Evolutionary conservation across 805 yeast species (phyloP), one percentile per base, ranked within the genome.

Genomic region (Candida insectorum): DNA sequence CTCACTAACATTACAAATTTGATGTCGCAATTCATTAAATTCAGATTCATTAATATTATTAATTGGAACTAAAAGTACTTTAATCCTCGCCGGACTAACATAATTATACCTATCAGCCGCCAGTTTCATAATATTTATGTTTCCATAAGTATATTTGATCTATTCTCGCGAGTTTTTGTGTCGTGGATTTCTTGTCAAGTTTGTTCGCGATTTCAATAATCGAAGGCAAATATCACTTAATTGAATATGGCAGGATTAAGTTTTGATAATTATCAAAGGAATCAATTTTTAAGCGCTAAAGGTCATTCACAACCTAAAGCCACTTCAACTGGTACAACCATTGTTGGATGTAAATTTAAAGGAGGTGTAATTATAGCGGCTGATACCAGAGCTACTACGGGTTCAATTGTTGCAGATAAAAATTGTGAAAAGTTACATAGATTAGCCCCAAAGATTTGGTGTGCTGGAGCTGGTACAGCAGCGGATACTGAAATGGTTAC

Each of bases 401-500:
- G 98, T 10, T 82, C 81, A 38, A 87, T 93, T 48, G 97, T 93
- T 22, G 98, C 98, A 6, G 97, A 93, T 65, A 93, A 93, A 70
- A 93, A 93, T 68, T 89, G 97, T 72, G 96, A 88, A 55, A 91
- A 91, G 63, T 71, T 93, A 45, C 97, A 91, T 64, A 69, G 94
- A 48, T 72, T 89, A 45, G 75, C 96, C 5, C 96, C 97, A 7
- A 76, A 74, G 53, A 88, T 89, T 56, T 91, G 97, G 97, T 91
- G 98, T 79, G 98, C 98, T 33, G 98, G 98, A 52, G 98, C 98
- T 3, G 98, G 98, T 60, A 93, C 98, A n/a, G 98, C 98, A 19
- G 97, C 98, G 6, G 98, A 93, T 58, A 93, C 97, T 9, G 97
- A 93, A 60, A 87, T 88, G 79, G 97, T 93, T 24, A 93, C 98